These are phyloP conservation scores for Blepharisma japonicum DNA, from an alignment of 73 alveolate genomes.

Conservation along the genomic window DNA sequence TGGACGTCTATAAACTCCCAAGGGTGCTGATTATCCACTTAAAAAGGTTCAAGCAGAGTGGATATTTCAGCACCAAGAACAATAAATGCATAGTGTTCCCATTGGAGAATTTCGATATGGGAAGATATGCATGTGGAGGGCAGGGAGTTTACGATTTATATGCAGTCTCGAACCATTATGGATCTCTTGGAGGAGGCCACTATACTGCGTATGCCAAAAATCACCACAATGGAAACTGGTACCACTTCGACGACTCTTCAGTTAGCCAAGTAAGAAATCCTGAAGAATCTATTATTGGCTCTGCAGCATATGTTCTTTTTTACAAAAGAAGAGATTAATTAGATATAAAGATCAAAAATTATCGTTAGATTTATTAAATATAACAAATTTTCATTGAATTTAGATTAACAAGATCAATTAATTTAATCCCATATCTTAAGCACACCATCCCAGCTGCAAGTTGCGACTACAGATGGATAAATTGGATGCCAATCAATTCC, in stretches of 20 bases:
- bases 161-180: conserved; percentile 82
- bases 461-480: conserved; percentile 89
- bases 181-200: conserved; percentile 78
- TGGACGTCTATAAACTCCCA: conserved; percentile 88
- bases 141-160: conserved; percentile 66
- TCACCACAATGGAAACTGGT: conserved; percentile 52
- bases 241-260: conserved; percentile 66
- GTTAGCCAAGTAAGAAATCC: conserved; percentile 38
- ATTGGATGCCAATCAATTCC: conserved; percentile 98
- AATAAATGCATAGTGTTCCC: conserved; percentile 68
- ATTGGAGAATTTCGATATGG: conserved; percentile 37
- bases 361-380: not conserved
- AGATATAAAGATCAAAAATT: not conserved
- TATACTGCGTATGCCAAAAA: conserved; percentile 76
- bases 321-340: conserved; percentile 51
- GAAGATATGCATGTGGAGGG: conserved; percentile 27
- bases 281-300: conserved; percentile 41
- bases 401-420: not conserved
- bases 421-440: conserved; percentile 97
- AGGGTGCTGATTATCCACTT: conserved; percentile 79
- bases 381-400: too few relatives aligned
- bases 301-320: conserved; percentile 82
- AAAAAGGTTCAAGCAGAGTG: conserved; percentile 71
- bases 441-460: conserved; percentile 98
- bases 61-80: conserved; percentile 57